Conservation (phyloP, 1,284 basidiomycete species). For the Cryptococcus sp. region DNA sequence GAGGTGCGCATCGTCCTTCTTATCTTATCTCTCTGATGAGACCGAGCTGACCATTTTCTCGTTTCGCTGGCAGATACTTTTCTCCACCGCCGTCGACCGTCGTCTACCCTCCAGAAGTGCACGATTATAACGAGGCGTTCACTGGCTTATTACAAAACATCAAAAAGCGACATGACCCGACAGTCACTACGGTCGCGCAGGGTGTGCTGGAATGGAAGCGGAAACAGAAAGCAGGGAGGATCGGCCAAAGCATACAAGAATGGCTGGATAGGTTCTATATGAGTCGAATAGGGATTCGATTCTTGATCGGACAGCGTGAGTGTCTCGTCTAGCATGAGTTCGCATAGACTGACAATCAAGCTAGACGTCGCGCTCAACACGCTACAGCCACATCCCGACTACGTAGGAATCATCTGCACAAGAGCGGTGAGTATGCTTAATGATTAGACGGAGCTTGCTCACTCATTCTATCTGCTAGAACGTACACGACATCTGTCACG, state of each 20-base stretch:
- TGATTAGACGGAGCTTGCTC: neutral
- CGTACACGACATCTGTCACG: conserved; percentile 93
- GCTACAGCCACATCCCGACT: conserved; percentile 81
- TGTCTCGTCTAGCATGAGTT: conserved; percentile 13
- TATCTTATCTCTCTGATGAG: neutral
- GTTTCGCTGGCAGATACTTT: conserved; percentile 67
- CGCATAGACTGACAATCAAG: conserved; percentile 12
- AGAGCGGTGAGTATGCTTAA: conserved; percentile 64
- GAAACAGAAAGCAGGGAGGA: conserved; percentile 49
- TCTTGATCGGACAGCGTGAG: conserved; percentile 75
- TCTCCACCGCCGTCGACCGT: conserved; percentile 66
- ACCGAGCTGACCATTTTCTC: neutral
- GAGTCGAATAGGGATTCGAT: conserved; percentile 94
- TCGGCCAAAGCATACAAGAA: conserved; percentile 83
- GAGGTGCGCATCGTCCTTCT: conserved; percentile 28
- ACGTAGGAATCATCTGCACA: conserved; percentile 98
- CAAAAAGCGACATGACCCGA: conserved; percentile 94
- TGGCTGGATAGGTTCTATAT: conserved; percentile 99
- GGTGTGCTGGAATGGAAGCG: conserved; percentile 68
- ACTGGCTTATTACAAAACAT: conserved; percentile 85
- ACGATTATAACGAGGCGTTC: conserved; percentile 90
- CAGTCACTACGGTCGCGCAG: conserved; percentile 95
- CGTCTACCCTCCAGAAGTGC: conserved; percentile 87
- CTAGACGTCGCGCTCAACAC: conserved; percentile 89
- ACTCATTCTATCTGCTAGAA: conserved; percentile 59